Evolutionary conservation across 2,329 filamentous ascomycete genomes (phyloP).

Genomic region (Neocucurbitaria cava): DNA sequence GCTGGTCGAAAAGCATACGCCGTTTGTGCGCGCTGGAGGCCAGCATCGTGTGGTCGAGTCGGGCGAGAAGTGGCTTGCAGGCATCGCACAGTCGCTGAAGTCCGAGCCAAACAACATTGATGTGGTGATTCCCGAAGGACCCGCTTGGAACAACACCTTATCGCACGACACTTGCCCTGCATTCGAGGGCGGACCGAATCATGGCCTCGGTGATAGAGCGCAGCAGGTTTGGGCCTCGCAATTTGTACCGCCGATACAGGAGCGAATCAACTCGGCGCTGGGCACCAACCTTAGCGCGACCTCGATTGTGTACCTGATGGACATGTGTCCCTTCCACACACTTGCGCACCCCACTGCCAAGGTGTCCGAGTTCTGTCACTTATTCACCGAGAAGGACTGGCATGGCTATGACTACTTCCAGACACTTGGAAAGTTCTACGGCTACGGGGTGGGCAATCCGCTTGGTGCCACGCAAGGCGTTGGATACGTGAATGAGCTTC

Average conservation of each 20-base stretch:
- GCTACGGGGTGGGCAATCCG: conserved; percentile 76
- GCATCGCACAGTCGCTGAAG: conserved; percentile 68
- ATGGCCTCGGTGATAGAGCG: conserved; percentile 58
- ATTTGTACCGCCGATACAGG: conserved; percentile 73
- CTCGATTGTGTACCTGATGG: conserved; percentile 79
- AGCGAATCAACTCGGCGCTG: conserved; percentile 72
- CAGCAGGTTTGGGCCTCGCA: conserved; percentile 65
- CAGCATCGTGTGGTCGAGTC: conserved; percentile 76
- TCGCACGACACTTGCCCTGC: conserved; percentile 73
- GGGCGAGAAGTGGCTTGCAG: conserved; percentile 76
- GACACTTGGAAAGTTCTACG: conserved; percentile 84
- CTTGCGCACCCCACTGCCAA: conserved; percentile 63
- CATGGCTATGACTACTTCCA: conserved; percentile 80
- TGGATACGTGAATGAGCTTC: conserved; percentile 85
- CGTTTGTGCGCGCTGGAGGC: conserved; percentile 75
- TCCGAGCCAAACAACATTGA: conserved; percentile 52
- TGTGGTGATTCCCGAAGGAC: conserved; percentile 72
- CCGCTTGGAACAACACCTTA: conserved; percentile 79
- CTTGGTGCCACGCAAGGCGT: conserved; percentile 86
- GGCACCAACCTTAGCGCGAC: conserved; percentile 69
- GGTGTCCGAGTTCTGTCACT: conserved; percentile 74
- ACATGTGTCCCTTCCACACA: conserved; percentile 85
- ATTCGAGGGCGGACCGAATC: conserved; percentile 69
- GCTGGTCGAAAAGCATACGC: conserved; percentile 65
- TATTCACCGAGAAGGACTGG: conserved; percentile 81